A percentile compares a stretch with the other conserved stretches of the same genome.
These are phyloP conservation scores for Amphibolis antarctica DNA, from an alignment of 106 monocot species.

Conservation along the genomic window DNA sequence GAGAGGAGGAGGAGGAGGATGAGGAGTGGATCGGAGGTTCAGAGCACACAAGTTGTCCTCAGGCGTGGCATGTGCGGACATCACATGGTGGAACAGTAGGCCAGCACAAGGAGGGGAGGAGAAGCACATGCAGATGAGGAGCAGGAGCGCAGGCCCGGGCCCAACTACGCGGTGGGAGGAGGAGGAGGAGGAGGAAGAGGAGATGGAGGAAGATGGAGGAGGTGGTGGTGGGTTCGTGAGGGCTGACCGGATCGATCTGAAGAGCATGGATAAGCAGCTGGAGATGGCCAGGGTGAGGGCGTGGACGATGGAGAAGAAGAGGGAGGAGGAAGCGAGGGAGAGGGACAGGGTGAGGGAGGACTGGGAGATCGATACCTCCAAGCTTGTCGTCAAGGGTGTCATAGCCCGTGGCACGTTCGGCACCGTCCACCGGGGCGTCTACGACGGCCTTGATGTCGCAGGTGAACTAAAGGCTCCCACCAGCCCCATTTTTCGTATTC, in stretches of 20 bases:
- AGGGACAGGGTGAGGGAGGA: conserved; percentile 21
- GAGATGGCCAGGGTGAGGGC: conserved; percentile 25
- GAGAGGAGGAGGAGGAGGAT: neutral
- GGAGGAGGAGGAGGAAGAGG: neutral
- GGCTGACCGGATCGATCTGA: conserved; percentile 50
- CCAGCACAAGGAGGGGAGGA: neutral
- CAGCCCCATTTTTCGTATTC: neutral
- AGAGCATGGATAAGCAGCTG: conserved; percentile 42
- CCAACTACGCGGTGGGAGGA: no score
- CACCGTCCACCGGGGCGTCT: conserved; percentile 43
- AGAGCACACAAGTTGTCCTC: neutral
- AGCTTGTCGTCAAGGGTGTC: conserved; percentile 42
- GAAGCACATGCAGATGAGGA: neutral
- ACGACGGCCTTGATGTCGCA: conserved; percentile 39
- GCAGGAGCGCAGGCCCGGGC: no score
- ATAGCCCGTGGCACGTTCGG: conserved; percentile 50
- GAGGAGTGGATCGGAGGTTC: no score
- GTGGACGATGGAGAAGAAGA: conserved; percentile 38
- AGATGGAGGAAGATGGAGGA: neutral
- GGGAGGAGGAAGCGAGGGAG: conserved; percentile 10
- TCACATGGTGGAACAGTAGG: conserved; percentile 1
- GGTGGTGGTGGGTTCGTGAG: conserved; percentile 33
- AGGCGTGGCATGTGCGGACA: neutral
- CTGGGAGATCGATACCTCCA: conserved; percentile 49
- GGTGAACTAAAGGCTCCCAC: conserved; percentile 12